Conservation (phyloP, 345 rosid genomes). For the Eucalyptus victrix region DNA sequence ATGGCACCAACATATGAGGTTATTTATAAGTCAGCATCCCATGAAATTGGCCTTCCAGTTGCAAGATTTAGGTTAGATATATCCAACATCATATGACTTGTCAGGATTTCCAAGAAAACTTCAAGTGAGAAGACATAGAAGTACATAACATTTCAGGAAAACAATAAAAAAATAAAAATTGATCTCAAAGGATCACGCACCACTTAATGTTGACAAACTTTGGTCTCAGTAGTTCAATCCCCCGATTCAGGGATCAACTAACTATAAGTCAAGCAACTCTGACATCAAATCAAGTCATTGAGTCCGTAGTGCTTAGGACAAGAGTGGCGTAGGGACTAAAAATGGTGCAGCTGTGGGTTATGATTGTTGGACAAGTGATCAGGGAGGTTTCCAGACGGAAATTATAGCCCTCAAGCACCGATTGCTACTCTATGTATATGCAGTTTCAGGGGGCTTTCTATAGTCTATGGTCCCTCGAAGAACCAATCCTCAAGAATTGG, state of each 20-base stretch:
- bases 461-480: background rate
- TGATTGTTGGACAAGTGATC: background rate
- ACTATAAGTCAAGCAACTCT: background rate
- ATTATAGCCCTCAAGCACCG: background rate
- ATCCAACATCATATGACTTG: background rate
- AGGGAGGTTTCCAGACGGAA: background rate
- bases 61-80: background rate
- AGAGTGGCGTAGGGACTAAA: background rate
- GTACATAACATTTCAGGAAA: background rate
- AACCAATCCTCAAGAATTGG: background rate
- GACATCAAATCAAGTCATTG: background rate
- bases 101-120: background rate
- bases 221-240: background rate
- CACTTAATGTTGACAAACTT: background rate
- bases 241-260: background rate
- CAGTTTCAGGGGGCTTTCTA: background rate
- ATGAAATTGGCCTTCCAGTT: background rate
- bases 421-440: background rate
- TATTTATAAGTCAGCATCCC: background rate
- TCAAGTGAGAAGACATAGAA: background rate
- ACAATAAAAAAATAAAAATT: background rate
- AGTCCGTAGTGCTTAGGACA: background rate
- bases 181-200: background rate
- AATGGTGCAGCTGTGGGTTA: background rate
- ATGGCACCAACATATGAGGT: background rate